Evolutionary conservation across 495 filamentous ascomycete species (phyloP).

Genomic region (Talaromyces ruber): DNA sequence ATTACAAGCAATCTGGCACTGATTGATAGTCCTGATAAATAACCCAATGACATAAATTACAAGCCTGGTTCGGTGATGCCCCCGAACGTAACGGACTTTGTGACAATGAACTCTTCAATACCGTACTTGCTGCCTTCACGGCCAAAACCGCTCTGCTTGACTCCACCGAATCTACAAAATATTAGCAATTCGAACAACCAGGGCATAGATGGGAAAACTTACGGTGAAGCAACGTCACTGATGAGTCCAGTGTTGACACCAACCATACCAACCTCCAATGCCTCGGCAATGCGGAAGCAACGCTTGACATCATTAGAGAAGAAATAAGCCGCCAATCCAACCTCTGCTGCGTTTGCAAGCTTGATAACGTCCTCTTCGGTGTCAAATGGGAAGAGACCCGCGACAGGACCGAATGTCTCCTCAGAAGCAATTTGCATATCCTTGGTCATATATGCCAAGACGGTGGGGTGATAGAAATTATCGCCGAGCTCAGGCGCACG

Average conservation of each 20-base stretch:
- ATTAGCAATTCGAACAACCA: not conserved
- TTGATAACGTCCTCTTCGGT: constrained; percentile 68
- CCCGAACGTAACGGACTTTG: constrained; percentile 83
- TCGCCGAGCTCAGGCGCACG: constrained; percentile 12
- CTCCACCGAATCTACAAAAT: constrained; percentile 37
- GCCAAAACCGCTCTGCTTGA: constrained; percentile 47
- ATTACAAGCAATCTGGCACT: no score
- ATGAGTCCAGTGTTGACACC: constrained; percentile 29
- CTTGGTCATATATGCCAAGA: constrained; percentile 59
- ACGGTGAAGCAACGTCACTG: constrained; percentile 16
- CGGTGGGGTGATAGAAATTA: constrained; percentile 68
- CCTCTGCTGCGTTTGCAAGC: constrained; percentile 61
- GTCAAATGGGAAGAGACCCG: constrained; percentile 63
- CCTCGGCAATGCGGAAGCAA: constrained; percentile 62
- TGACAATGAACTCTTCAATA: constrained; percentile 77
- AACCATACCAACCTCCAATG: constrained; percentile 49
- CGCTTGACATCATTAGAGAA: constrained; percentile 56
- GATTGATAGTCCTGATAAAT: no score
- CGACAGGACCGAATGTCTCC: constrained; percentile 76
- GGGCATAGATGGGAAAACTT: constrained; percentile 9
- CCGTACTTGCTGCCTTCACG: constrained; percentile 73
- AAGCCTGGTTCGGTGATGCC: constrained; percentile 53
- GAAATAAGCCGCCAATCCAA: constrained; percentile 75
- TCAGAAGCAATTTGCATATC: constrained; percentile 62
- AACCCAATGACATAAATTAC: constrained; percentile 8